These are phyloP conservation scores for Xylaria sp. DNA, from an alignment of 2,329 filamentous ascomycete species.

Conservation along the genomic window DNA sequence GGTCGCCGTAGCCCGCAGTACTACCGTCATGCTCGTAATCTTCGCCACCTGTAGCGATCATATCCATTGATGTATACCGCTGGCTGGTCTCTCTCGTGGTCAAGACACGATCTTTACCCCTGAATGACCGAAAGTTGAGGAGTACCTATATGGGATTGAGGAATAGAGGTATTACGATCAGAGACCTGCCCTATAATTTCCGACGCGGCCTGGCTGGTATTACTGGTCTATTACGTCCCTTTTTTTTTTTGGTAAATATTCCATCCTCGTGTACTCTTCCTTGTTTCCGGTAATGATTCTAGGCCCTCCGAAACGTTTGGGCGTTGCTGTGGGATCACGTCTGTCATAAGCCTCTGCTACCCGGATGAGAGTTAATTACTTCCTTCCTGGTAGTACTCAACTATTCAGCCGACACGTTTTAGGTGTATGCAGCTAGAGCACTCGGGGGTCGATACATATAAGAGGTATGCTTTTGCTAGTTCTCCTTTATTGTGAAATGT, in stretches of 20 bases:
- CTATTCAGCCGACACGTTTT: not conserved
- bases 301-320: not conserved
- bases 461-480: not conserved
- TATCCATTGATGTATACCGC: not conserved
- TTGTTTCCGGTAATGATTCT: not conserved
- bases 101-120: not conserved
- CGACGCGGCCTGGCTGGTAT: not conserved
- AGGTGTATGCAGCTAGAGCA: no score
- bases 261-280: not conserved
- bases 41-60: not conserved
- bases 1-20: not conserved
- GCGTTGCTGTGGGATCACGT: not conserved
- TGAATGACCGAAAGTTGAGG: not conserved
- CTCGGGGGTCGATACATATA: no score
- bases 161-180: not conserved
- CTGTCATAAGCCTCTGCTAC: not conserved
- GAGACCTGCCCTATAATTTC: not conserved
- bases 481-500: not conserved
- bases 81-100: not conserved
- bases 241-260: not conserved
- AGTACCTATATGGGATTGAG: not conserved
- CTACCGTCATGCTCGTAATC: not conserved
- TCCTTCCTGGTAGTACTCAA: not conserved
- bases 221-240: not conserved
- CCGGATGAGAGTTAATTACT: not conserved